Evolutionary conservation across 73 alveolate species (phyloP).

Genomic region (Stentor coeruleus): DNA sequence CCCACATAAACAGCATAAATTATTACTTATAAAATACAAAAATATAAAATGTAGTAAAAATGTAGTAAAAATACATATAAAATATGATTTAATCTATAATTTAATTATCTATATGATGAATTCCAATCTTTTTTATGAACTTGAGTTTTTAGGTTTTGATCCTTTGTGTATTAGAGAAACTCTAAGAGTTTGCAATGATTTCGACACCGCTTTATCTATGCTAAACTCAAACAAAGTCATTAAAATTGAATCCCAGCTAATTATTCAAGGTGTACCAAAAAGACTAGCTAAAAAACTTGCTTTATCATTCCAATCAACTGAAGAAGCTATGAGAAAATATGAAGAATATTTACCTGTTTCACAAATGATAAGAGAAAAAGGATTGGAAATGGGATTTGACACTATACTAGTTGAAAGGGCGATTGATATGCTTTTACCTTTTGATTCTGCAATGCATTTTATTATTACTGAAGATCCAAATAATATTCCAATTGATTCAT

Average conservation of each 20-base stretch:
- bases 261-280: background rate
- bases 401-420: background rate
- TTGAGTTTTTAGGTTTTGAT: background rate
- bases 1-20: no score
- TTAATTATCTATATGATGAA: no score
- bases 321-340: background rate
- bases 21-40: no score
- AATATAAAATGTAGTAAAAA: no score
- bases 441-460: background rate
- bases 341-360: background rate
- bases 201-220: background rate
- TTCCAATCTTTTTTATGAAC: background rate
- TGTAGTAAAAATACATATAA: no score
- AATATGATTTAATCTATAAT: no score
- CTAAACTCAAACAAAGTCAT: background rate
- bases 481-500: no score
- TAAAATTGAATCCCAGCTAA: background rate
- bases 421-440: background rate
- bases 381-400: background rate
- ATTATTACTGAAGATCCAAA: no score
- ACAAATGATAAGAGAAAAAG: background rate
- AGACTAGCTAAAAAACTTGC: background rate
- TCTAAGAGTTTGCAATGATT: no score
- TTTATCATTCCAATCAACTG: background rate
- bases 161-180: background rate